These are phyloP conservation scores for Cutaneotrichosporon sp. DNA, from an alignment of 1,284 basidiomycete genomes.

Conservation along the genomic window DNA sequence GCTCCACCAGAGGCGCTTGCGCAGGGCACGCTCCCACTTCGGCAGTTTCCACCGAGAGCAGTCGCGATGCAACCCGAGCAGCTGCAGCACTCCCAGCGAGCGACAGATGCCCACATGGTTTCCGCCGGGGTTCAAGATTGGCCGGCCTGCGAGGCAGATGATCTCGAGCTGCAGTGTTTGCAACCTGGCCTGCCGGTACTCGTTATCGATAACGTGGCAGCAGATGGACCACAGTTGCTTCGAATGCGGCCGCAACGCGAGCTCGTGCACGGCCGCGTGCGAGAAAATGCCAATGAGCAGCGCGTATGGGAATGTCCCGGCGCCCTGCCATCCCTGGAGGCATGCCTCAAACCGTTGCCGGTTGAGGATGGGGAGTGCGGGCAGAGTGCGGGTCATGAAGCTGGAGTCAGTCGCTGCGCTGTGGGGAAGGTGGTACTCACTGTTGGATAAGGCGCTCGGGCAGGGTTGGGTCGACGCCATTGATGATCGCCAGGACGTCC, in stretches of 20 bases:
- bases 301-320: constrained; percentile 26
- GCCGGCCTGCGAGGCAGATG: constrained; percentile 29
- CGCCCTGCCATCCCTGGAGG: constrained; percentile 21
- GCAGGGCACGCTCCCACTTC: constrained; percentile 29
- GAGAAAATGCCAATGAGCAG: constrained; percentile 30
- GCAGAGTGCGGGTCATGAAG: constrained; percentile 26
- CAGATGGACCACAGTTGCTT: constrained; percentile 24
- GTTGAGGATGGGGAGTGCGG: constrained; percentile 34
- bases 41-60: constrained; percentile 31
- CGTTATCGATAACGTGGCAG: constrained; percentile 30
- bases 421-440: constrained; percentile 13
- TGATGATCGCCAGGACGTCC: constrained; percentile 15
- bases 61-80: constrained; percentile 35
- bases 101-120: constrained; percentile 29
- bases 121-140: constrained; percentile 27
- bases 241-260: constrained; percentile 9
- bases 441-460: constrained; percentile 23
- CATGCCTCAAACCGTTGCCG: constrained; percentile 26
- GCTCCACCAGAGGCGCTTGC: constrained; percentile 33
- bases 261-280: constrained; percentile 27
- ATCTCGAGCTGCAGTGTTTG: constrained; percentile 32
- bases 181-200: constrained; percentile 28
- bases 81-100: constrained; percentile 24
- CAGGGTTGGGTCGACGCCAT: constrained; percentile 10
- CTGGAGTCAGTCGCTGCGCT: constrained; percentile 13